Base-by-base conservation (phyloP, 108 stramenopile genomes). In the Cyclotella cryptica region DNA sequence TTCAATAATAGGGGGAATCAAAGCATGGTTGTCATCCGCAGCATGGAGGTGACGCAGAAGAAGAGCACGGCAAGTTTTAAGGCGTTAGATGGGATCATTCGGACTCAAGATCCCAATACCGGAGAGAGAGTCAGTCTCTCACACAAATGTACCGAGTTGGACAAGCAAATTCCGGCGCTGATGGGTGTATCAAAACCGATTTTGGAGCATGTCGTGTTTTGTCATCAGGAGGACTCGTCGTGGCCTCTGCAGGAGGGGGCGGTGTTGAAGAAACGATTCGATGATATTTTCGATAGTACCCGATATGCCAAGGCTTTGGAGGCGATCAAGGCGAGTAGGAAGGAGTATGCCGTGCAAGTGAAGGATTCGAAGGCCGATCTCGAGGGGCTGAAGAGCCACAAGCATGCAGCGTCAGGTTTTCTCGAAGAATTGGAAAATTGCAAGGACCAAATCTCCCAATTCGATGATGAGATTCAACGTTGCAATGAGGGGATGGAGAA, bases 281-380 rank as follows among this genome's bases (percentile, higher is more conserved):
- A 99, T 85, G 99, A 99, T 76, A 99, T 99, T 55, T 99, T 99
- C 80, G 99, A 99, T 78, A 93, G 94, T 18, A 96, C 97, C 8
- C 85, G 95, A 7, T 96, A 97, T 84, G 93, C 84, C 86, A 98
- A 95, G 85, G 99, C 99, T 0, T 81, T 99, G 65, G 98, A 99
- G 28, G 94, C 88, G 29, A 93, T 99, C 74, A 77, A 86, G 62
- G 95, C 96, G 57, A 83, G 74, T 42, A 93, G 94, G 78, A 93
- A 92, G 81, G 85, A 85, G 21, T 89, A 93, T 66, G 68, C 75
- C 17, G 44, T 53, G 24, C 68, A 83, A 46, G 89, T 73, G 11
- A 97, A 97, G 75, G 94, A 96, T 70, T 54, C 93, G 60, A 95
- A 94, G 77, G 94, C 91, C 24, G 94, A 93, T 21, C 75, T 96